phyloP scores from a whole-genome alignment of 192 early-diverging fungal species.

The Allomyces arbusculus region DNA sequence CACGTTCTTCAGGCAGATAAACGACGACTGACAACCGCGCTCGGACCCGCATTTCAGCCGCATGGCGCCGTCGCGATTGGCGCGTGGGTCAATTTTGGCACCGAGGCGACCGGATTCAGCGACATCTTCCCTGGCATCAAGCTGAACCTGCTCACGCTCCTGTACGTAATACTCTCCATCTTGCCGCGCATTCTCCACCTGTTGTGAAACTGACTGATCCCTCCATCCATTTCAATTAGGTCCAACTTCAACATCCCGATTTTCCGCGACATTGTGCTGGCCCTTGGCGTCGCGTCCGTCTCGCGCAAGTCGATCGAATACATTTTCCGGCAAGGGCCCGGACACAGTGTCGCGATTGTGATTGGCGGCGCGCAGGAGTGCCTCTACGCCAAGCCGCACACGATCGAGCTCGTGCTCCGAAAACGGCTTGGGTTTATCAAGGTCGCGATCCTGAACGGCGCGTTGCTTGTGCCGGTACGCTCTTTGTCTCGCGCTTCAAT shows the following conservation, averaged over 20 bases:
- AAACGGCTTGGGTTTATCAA: constrained; percentile 79
- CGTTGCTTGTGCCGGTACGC: constrained; percentile 1
- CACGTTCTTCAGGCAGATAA: no score
- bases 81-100: constrained; percentile 60
- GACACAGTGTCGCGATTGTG: constrained; percentile 54
- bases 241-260: constrained; percentile 71
- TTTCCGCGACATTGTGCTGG: constrained; percentile 64
- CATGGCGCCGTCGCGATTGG: constrained; percentile 75
- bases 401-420: constrained; percentile 47
- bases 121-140: constrained; percentile 59
- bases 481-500: background rate
- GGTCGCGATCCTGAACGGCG: constrained; percentile 59
- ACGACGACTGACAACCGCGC: no score
- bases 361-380: constrained; percentile 82
- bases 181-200: no score
- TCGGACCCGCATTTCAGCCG: constrained; percentile 42
- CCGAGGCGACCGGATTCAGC: constrained; percentile 57
- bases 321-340: constrained; percentile 51
- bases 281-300: constrained; percentile 55
- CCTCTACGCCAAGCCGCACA: constrained; percentile 40
- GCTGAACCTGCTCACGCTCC: constrained; percentile 58
- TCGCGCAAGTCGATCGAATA: constrained; percentile 51
- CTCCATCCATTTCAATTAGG: no score
- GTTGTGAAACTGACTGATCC: no score
- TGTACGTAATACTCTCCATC: background rate